Evolutionary conservation across 2,329 filamentous ascomycete species (phyloP), one percentile per base, ranked within the genome.

Genomic region (Diaporthe ampelina): DNA sequence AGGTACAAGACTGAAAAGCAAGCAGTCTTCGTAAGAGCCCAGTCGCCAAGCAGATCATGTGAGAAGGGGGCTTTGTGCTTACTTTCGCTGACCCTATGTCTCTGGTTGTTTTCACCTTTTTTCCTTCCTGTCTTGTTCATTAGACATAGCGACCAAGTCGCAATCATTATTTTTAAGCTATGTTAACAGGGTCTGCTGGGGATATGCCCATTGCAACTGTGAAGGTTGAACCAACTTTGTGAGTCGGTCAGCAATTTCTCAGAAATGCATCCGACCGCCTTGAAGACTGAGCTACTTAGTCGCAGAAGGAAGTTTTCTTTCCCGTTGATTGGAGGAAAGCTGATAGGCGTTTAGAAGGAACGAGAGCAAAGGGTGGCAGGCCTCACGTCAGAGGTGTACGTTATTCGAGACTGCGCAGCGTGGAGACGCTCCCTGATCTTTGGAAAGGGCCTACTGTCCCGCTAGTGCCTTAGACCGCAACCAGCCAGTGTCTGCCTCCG

Each of bases 221-320:
- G 7, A n/a, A 6, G 7, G 17, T 21, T 7, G 19, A 21, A 48
- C 17, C 7, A 48, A 48, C 19, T 19, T 8, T 68, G 63, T 19
- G 17, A 52, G n/a, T 1, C 24, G 32, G 63, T 68, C 52, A 68
- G 45, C 29, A 68, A 29, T 54, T 68, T 68, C n/a, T 37, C 19
- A 67, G 6, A 58, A 43, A 24, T 3, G 4, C 13, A 35, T 2
- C 26, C 17, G 24, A 35, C 67, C 4, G 26, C 37, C 52, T 70
- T 50, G 40, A 70, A 54, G 21, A 59, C 29, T 59, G 40, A 43
- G 26, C 54, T 70, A 70, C 24, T 59, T 43, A 29, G 40, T 58
- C 50, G 21, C 32, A 3, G 6, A 59, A 70, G 5, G 1, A 17
- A 10, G 15, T 13, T 21, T 37, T 57, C 29, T 48, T 3, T 1